A percentile compares a stretch with the other conserved stretches of the same genome.
phyloP scores from a whole-genome alignment of 805 yeast species.

The Zygoascus ofunaensis region DNA sequence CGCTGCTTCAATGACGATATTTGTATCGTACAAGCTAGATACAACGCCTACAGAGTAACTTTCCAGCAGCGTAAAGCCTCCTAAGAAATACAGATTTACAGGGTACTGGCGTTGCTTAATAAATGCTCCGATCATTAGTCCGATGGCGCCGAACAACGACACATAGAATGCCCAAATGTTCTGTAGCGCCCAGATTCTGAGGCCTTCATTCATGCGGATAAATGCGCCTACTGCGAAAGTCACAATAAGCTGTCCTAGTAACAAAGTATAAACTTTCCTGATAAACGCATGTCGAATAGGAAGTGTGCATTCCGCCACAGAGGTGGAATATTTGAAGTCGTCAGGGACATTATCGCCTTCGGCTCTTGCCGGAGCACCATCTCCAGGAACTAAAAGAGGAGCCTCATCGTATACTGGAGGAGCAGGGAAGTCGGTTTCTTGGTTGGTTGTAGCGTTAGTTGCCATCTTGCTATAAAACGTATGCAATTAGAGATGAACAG shows the following conservation, averaged over 20 bases:
- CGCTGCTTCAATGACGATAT: conserved; percentile 60
- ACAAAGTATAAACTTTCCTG: conserved; percentile 68
- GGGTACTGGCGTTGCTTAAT: conserved; percentile 63
- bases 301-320: conserved; percentile 68
- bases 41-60: conserved; percentile 62
- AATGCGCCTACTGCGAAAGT: conserved; percentile 52
- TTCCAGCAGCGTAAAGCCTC: conserved; percentile 65
- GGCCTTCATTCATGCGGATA: conserved; percentile 36
- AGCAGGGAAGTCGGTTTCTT: neutral
- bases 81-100: conserved; percentile 48
- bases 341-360: conserved; percentile 31
- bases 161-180: conserved; percentile 54
- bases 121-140: conserved; percentile 54
- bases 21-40: conserved; percentile 53
- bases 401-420: conserved; percentile 5
- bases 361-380: conserved; percentile 11
- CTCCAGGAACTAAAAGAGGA: conserved; percentile 18
- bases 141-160: conserved; percentile 50
- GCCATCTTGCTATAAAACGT: too few species aligned
- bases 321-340: conserved; percentile 74
- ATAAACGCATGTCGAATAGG: conserved; percentile 67
- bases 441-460: neutral
- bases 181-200: conserved; percentile 46
- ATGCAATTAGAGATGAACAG: too few species aligned
- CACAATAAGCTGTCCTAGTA: conserved; percentile 51